Evolutionary conservation across 805 yeast species (phyloP).

Genomic region (Jamesozyma gamospora): DNA sequence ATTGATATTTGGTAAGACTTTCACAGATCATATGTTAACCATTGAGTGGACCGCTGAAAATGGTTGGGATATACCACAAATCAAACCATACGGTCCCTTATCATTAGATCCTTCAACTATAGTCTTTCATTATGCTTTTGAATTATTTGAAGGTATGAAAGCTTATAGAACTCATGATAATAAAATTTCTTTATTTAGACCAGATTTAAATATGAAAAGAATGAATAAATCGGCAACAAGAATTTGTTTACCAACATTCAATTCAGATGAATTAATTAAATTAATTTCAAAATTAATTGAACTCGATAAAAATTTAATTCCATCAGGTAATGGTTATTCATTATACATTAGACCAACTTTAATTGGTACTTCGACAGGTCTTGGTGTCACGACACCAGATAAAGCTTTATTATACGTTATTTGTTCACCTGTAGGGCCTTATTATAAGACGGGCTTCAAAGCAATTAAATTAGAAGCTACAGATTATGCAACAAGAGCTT

Average conservation of each 20-base stretch:
- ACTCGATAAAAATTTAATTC: slow-evolving; percentile 67
- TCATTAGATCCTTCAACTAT: slow-evolving; percentile 75
- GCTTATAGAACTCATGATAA: slow-evolving; percentile 63
- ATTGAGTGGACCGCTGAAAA: slow-evolving; percentile 63
- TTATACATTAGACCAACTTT: slow-evolving; percentile 87
- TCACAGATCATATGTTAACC: slow-evolving; percentile 82
- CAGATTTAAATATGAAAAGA: slow-evolving; percentile 82
- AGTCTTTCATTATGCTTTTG: slow-evolving; percentile 91
- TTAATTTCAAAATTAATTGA: slow-evolving; percentile 64
- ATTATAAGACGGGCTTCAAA: slow-evolving; percentile 91
- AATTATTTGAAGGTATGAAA: slow-evolving; percentile 90
- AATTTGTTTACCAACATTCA: slow-evolving; percentile 81
- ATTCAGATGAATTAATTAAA: slow-evolving; percentile 62
- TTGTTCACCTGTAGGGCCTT: slow-evolving; percentile 95
- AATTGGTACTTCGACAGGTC: slow-evolving; percentile 81
- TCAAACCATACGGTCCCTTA: slow-evolving; percentile 72
- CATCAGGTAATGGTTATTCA: slow-evolving; percentile 78
- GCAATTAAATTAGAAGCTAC: slow-evolving; percentile 92
- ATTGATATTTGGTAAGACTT: slow-evolving; percentile 58
- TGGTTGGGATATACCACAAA: slow-evolving; percentile 87
- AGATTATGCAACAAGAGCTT: slow-evolving; percentile 90
- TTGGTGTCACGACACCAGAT: slow-evolving; percentile 77
- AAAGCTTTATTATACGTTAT: slow-evolving; percentile 76
- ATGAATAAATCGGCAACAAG: slow-evolving; percentile 85
- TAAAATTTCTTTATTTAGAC: slow-evolving; percentile 73